Percentiles rank a stretch among this genome's conserved stretches.
These are phyloP conservation scores for Paspalum notatum DNA, from an alignment of 176 grass and related monocot species.

Conservation along the genomic window DNA sequence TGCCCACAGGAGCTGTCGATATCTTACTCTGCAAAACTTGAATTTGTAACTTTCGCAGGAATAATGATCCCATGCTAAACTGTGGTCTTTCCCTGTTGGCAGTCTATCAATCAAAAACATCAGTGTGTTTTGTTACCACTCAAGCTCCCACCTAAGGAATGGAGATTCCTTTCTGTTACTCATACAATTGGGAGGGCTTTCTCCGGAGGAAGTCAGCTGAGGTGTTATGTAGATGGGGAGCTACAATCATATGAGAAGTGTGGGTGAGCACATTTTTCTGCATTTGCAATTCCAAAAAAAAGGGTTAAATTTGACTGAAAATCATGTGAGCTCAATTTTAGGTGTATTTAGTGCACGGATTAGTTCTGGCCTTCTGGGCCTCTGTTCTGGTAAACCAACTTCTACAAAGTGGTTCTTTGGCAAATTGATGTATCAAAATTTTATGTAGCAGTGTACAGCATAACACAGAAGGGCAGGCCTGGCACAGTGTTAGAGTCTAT, in stretches of 20 bases:
- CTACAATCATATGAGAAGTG: constrained; percentile 83
- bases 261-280: constrained; percentile 51
- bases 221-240: constrained; percentile 77
- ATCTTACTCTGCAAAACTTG: constrained; percentile 16
- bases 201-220: constrained; percentile 82
- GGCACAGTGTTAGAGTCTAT: no score
- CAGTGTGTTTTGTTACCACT: constrained; percentile 73
- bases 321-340: neutral
- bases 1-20: neutral
- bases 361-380: neutral
- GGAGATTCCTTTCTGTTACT: constrained; percentile 87
- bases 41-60: constrained; percentile 25
- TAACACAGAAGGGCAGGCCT: neutral
- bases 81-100: constrained; percentile 36
- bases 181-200: constrained; percentile 91
- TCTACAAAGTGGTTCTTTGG: neutral
- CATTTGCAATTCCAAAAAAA: constrained; percentile 16
- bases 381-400: neutral
- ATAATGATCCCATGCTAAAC: constrained; percentile 27
- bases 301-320: neutral
- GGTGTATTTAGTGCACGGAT: neutral
- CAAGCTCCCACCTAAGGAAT: constrained; percentile 72
- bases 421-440: no score
- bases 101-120: constrained; percentile 85
- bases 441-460: neutral